Base-by-base conservation (phyloP, 2,329 filamentous ascomycete genomes). In the Aspergillus sp. region DNA sequence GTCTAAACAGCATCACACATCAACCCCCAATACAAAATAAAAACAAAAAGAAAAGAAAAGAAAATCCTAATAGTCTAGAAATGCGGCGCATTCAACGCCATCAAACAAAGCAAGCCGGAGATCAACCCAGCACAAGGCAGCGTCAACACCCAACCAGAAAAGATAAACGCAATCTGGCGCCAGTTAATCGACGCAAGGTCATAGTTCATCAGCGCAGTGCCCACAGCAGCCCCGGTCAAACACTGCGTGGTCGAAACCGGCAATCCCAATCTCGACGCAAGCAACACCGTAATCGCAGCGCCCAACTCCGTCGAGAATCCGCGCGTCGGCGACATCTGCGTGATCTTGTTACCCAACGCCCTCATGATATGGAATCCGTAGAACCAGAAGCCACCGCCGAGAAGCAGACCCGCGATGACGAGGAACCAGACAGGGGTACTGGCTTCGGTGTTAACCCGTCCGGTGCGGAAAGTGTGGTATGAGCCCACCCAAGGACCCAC, bases 131-230 rank as follows among this genome's bases (percentile, higher is more conserved):
- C 77, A 56, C 58, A 65, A 45, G 78, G 78, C 8, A 81, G 64
- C 1, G 78, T 81, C 45, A 79, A 62, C 35, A 80, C 66, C 78
- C 78, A 80, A 9, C 76, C 77, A 17, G 69, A 65, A 58, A 79
- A 77, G 47, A 81, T 79, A 63, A 71, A 78, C 1, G 63, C 70
- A 12, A 80, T 56, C 63, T 78, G 76, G 44, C 71, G 68, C 77
- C 77, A 80, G 55, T 81, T 81, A 57, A 80, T 73, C 1, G 76
- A 74, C 14, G 72, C 66, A 14, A 73, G 47, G 59, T 73, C 70
- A 37, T 67, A 70, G 52, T 74, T 75, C 68, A 73, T 73, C 53
- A 76, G 59, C 5, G 72, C 73, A 15, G 73, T 71, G 23, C 74
- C 74, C 8, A 75, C 58, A 0, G 69, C 69, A 4, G 73, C 67